A percentile compares a stretch with the other conserved stretches of the same genome.
These are phyloP conservation scores for Yamadazyma olivae DNA, from an alignment of 805 yeast species.

Conservation along the genomic window DNA sequence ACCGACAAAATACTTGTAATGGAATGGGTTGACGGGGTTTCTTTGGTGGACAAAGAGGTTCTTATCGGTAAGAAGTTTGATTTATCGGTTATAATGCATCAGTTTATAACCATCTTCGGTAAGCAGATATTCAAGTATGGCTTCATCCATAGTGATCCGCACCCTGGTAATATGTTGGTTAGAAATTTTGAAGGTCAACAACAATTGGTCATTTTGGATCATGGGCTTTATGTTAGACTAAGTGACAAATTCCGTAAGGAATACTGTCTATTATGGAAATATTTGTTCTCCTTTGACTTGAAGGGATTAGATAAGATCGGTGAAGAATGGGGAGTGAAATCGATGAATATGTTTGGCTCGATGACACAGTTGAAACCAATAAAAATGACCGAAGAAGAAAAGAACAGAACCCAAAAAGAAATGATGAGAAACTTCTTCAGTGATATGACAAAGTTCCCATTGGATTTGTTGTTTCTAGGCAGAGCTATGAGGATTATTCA, in stretches of 20 bases:
- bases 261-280: conserved; percentile 63
- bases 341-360: conserved; percentile 59
- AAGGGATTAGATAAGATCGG: conserved; percentile 48
- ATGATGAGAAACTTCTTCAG: conserved; percentile 53
- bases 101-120: conserved; percentile 50
- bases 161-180: conserved; percentile 73
- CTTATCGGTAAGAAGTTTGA: conserved; percentile 40
- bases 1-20: conserved; percentile 53
- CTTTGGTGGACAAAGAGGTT: conserved; percentile 45
- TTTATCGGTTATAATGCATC: conserved; percentile 42
- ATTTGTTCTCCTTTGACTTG: conserved; percentile 51
- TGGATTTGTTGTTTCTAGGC: conserved; percentile 61
- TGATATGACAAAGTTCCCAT: conserved; percentile 65
- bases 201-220: conserved; percentile 69
- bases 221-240: conserved; percentile 65
- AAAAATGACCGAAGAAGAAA: conserved; percentile 12
- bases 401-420: conserved; percentile 23
- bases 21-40: conserved; percentile 77
- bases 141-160: conserved; percentile 72
- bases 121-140: conserved; percentile 67
- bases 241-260: conserved; percentile 48
- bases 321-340: conserved; percentile 64
- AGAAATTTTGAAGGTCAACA: conserved; percentile 32
- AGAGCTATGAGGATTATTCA: conserved; percentile 76
- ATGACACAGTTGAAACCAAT: conserved; percentile 51